Evolutionary conservation across 2,329 filamentous ascomycete genomes (phyloP).

Genomic region (Huntiella abstrusa): DNA sequence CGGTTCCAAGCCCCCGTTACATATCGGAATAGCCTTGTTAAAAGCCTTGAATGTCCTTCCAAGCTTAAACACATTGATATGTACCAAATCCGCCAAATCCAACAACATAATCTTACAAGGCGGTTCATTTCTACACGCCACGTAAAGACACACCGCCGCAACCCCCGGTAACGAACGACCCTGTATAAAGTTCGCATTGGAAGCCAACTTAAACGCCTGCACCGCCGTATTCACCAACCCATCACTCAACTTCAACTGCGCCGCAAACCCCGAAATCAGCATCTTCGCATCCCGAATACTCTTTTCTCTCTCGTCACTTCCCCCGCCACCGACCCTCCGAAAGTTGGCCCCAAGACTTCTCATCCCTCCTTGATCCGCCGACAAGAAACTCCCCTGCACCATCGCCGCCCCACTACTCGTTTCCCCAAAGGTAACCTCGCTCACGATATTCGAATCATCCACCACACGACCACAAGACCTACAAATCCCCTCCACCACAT

Average conservation of each 20-base stretch:
- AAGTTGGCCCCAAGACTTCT: constrained; percentile 47
- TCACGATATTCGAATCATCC: constrained; percentile 73
- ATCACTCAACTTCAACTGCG: constrained; percentile 40
- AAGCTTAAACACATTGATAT: constrained; percentile 80
- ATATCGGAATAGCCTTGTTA: constrained; percentile 49
- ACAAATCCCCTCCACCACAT: constrained; percentile 52
- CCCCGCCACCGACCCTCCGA: constrained; percentile 32
- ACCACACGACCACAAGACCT: constrained; percentile 69
- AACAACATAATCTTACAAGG: constrained; percentile 84
- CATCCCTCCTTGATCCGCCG: constrained; percentile 66
- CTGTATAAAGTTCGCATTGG: constrained; percentile 60
- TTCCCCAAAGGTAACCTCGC: constrained; percentile 84
- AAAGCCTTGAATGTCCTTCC: constrained; percentile 79
- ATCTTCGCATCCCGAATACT: constrained; percentile 38
- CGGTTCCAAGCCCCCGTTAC: constrained; percentile 44
- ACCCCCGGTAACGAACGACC: constrained; percentile 74
- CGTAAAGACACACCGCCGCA: constrained; percentile 78
- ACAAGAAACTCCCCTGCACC: constrained; percentile 77
- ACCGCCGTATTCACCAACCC: constrained; percentile 45
- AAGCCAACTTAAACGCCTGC: constrained; percentile 59
- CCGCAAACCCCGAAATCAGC: constrained; percentile 43
- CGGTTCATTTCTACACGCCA: constrained; percentile 61
- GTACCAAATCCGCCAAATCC: constrained; percentile 69
- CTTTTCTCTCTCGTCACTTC: constrained; percentile 36
- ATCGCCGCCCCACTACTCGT: constrained; percentile 67